These are phyloP conservation scores for Volvox reticuliferus DNA, from an alignment of 139 green algal species.

Conservation along the genomic window DNA sequence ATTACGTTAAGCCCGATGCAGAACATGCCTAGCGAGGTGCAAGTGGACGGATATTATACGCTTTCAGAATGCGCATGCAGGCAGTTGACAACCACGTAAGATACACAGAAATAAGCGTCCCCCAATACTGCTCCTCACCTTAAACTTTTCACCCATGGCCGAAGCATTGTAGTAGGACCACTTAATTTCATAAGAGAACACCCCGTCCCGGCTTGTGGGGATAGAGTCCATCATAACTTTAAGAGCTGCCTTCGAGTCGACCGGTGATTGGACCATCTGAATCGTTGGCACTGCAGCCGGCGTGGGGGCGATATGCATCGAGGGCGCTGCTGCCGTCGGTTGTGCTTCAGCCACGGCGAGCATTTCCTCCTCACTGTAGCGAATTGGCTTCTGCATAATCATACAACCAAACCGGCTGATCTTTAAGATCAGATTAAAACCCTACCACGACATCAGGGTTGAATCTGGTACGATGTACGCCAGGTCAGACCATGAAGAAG, in stretches of 20 bases:
- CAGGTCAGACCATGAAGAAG: no score
- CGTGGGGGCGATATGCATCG: background rate
- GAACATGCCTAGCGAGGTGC: no score
- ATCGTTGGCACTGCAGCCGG: slow-evolving; percentile 18
- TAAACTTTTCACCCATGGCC: slow-evolving; percentile 63
- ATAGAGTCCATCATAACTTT: slow-evolving; percentile 82
- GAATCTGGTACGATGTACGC: no score
- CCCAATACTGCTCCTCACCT: background rate
- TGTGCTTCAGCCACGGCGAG: slow-evolving; percentile 49
- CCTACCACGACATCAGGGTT: no score
- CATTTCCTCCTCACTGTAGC: slow-evolving; percentile 88
- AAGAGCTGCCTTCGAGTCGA: slow-evolving; percentile 65
- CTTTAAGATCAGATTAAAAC: no score
- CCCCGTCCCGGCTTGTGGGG: slow-evolving; percentile 76
- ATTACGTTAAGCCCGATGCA: no score
- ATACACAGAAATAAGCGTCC: no score
- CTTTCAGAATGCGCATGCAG: no score
- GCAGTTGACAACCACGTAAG: no score
- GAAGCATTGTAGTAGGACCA: slow-evolving; percentile 81
- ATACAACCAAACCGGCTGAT: no score
- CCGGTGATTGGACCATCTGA: background rate
- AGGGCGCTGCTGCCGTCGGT: background rate
- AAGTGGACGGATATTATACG: no score
- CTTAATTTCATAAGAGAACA: slow-evolving; percentile 84
- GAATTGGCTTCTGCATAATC: slow-evolving; percentile 67